Evolutionary conservation across 2,329 filamentous ascomycete species (phyloP).

Genomic region (Gliomastix tumulicola): DNA sequence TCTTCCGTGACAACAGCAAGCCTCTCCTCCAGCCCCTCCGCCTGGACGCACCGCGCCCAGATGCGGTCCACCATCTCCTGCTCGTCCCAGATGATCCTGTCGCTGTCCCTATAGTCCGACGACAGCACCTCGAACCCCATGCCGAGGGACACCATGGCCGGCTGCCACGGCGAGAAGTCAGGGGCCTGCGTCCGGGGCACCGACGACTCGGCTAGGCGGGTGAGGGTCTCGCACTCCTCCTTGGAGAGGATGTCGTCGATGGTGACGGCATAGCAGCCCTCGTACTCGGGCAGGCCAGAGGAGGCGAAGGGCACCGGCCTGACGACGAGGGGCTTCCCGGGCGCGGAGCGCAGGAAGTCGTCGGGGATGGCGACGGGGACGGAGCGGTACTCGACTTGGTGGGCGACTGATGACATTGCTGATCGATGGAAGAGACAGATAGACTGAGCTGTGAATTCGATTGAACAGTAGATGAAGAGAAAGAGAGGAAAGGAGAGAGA

Average conservation of each 20-base stretch:
- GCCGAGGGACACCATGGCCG: conserved; percentile 63
- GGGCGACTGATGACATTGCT: too few relatives aligned
- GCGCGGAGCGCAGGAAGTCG: conserved; percentile 33
- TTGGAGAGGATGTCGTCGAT: conserved; percentile 50
- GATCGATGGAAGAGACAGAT: too few relatives aligned
- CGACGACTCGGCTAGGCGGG: conserved; percentile 43
- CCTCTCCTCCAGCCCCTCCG: conserved; percentile 31
- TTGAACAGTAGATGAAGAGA: too few relatives aligned
- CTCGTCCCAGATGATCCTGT: conserved; percentile 71
- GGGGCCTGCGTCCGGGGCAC: conserved; percentile 17
- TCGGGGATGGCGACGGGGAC: conserved; percentile 26
- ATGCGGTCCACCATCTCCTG: conserved; percentile 54
- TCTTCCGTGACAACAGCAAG: conserved; percentile 24
- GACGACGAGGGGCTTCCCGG: conserved; percentile 31
- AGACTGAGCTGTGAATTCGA: too few relatives aligned
- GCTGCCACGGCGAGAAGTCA: conserved; percentile 47
- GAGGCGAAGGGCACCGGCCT: conserved; percentile 43
- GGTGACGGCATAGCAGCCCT: conserved; percentile 45
- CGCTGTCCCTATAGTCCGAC: conserved; percentile 58
- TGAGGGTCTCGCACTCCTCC: conserved; percentile 52
- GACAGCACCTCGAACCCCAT: conserved; percentile 50
- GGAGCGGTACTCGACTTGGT: conserved; percentile 20
- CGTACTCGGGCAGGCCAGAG: conserved; percentile 43
- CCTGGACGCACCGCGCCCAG: conserved; percentile 48
- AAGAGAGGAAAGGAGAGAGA: too few relatives aligned